Evolutionary conservation across 2,329 filamentous ascomycete species (phyloP), one percentile per base, ranked within the genome.

Genomic region (Aureobasidium sp.): DNA sequence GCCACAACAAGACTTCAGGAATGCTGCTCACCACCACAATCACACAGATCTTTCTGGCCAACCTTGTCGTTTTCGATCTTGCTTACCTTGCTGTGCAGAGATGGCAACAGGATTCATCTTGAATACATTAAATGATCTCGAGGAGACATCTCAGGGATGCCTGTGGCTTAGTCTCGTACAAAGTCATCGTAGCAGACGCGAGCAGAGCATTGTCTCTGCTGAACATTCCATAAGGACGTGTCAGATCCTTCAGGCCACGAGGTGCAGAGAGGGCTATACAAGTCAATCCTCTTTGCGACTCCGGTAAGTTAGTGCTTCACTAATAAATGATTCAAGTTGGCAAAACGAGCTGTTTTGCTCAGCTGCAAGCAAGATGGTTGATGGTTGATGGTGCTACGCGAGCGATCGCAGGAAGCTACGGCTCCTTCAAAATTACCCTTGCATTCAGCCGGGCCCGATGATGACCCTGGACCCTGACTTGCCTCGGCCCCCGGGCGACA

Each of bases 1-100:
- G 51, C 41, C 52, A 64, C 61, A 63, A 64, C 63, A 64, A 60
- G 49, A 22, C 39, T 39, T 37, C 11, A 49, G 63, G 63, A 64
- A 64, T 64, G 63, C 44, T 53, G 41, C 14, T 37, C 11, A 25
- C 42, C 17, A 51, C 36, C 27, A 12, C 25, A 62, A 42, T 25
- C 27, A 27, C 20, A 27, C 37, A 61, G 5, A 34, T 6, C n/a
- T 20, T 45, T 31, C 2, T 34, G 12, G 12, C 9, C 34, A 22
- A 20, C n/a, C 20, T 48, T 48, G 44, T 15, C 12, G 31, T 8
- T 51, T 8, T 5, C 20, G 11, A 36, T n/a, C 29, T 36, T 22
- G n/a, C 29, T 14, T n/a, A 36, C 31, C 48, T 25, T 36, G n/a
- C 31, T 5, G 6, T 15, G 48, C 9, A 51, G n/a, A 22, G 48